These are phyloP conservation scores for Chaetothyriales sp. DNA, from an alignment of 2,329 filamentous ascomycete genomes.

Conservation along the genomic window DNA sequence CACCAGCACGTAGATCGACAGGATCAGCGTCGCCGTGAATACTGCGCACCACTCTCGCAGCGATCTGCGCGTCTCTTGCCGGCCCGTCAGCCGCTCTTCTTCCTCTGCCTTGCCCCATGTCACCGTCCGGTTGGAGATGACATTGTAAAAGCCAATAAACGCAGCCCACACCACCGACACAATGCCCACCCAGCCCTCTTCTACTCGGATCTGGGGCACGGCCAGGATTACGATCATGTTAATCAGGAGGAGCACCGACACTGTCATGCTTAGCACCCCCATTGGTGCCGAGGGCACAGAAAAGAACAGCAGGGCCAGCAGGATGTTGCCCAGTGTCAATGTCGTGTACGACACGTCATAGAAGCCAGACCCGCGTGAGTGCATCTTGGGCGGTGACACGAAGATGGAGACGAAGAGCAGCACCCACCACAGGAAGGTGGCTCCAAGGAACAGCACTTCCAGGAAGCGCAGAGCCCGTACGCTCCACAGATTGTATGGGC, in stretches of 20 bases:
- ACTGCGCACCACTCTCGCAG: constrained; percentile 75
- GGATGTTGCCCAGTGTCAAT: constrained; percentile 60
- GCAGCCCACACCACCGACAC: constrained; percentile 72
- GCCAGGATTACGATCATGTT: constrained; percentile 68
- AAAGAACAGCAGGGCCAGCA: constrained; percentile 76
- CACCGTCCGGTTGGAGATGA: constrained; percentile 68
- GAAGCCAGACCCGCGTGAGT: constrained; percentile 83
- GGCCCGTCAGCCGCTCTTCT: constrained; percentile 80
- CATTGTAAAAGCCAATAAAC: constrained; percentile 63
- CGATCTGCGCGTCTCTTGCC: constrained; percentile 70
- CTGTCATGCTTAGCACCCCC: constrained; percentile 56
- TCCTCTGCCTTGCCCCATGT: constrained; percentile 87
- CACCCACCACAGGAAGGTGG: constrained; percentile 87
- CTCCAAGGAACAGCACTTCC: constrained; percentile 58
- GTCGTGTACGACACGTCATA: constrained; percentile 75
- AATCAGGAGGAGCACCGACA: constrained; percentile 54
- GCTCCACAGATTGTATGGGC: constrained; percentile 89
- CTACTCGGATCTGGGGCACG: constrained; percentile 58
- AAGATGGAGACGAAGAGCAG: constrained; percentile 80
- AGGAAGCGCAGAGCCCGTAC: constrained; percentile 68
- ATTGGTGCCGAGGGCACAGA: constrained; percentile 66
- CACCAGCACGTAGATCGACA: constrained; percentile 53
- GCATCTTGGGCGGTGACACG: constrained; percentile 74
- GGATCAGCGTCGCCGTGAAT: constrained; percentile 56
- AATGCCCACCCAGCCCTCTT: constrained; percentile 88